These are phyloP conservation scores for Ottelia alismoides DNA, from an alignment of 106 monocot genomes.

Conservation along the genomic window DNA sequence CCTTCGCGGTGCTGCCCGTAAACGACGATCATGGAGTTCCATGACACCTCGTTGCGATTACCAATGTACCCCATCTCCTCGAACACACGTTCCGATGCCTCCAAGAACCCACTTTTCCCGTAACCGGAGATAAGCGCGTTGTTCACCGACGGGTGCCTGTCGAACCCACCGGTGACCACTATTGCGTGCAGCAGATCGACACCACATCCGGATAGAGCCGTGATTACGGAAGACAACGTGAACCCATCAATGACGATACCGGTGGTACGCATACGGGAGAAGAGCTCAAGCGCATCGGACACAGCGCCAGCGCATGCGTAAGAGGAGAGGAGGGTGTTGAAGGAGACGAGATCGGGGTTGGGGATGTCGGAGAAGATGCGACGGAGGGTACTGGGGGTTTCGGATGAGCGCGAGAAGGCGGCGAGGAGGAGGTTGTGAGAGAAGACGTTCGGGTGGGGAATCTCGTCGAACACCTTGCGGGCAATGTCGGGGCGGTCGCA, in stretches of 20 bases:
- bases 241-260: constrained; percentile 50
- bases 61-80: constrained; percentile 4
- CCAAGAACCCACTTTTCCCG: constrained; percentile 19
- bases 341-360: constrained; percentile 41
- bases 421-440: no score
- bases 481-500: constrained; percentile 28
- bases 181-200: constrained; percentile 51
- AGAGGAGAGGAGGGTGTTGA: constrained; percentile 60
- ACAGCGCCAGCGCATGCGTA: constrained; percentile 30
- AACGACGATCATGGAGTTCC: constrained; percentile 84
- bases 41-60: constrained; percentile 36
- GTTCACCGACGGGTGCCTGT: constrained; percentile 26
- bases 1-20: constrained; percentile 54
- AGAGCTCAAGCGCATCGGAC: constrained; percentile 33
- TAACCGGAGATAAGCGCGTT: no score
- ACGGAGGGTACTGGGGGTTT: no score
- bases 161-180: constrained; percentile 25
- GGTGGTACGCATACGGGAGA: constrained; percentile 27
- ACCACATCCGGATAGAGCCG: constrained; percentile 39
- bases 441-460: no score
- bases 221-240: constrained; percentile 43
- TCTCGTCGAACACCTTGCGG: constrained; percentile 44
- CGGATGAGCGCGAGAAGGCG: no score
- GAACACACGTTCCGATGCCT: constrained; percentile 28
- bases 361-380: no score